These are phyloP conservation scores for Capsaspora owczarzaki DNA, from an alignment of 78 protist species.

Conservation along the genomic window DNA sequence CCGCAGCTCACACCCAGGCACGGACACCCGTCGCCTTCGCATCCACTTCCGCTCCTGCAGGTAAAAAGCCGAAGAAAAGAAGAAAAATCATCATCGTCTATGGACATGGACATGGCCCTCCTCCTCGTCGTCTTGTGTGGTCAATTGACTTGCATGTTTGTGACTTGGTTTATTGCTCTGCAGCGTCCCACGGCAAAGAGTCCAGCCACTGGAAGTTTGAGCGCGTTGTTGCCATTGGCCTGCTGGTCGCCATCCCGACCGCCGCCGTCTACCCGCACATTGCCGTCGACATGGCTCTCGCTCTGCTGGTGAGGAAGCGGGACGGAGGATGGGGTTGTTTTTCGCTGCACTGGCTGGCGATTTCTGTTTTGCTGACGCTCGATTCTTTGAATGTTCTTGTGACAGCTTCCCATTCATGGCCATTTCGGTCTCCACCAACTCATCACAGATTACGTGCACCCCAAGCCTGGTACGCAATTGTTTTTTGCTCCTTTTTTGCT, in stretches of 20 bases:
- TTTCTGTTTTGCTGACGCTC: background rate
- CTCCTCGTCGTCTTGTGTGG: no score
- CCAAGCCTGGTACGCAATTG: background rate
- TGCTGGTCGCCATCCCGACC: background rate
- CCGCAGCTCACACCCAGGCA: no score
- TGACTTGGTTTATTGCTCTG: no score
- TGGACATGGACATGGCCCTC: no score
- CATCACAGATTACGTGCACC: background rate
- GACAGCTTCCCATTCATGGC: background rate
- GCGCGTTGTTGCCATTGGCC: background rate
- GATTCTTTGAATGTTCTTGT: background rate
- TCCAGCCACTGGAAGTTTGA: background rate
- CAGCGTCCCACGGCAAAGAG: background rate
- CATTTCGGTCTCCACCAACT: background rate
- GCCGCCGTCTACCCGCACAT: background rate
- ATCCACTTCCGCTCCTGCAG: no score
- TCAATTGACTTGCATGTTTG: no score
- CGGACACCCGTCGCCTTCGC: no score
- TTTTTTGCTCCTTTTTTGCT: background rate
- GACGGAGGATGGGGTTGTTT: no score
- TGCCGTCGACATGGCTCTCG: background rate
- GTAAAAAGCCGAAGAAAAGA: no score
- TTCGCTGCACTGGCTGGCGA: background rate
- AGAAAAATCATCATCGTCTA: no score
- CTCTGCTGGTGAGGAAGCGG: background rate